These are phyloP conservation scores for Phalaenopsis aphrodite DNA, from an alignment of 106 monocot species.

Conservation along the genomic window DNA sequence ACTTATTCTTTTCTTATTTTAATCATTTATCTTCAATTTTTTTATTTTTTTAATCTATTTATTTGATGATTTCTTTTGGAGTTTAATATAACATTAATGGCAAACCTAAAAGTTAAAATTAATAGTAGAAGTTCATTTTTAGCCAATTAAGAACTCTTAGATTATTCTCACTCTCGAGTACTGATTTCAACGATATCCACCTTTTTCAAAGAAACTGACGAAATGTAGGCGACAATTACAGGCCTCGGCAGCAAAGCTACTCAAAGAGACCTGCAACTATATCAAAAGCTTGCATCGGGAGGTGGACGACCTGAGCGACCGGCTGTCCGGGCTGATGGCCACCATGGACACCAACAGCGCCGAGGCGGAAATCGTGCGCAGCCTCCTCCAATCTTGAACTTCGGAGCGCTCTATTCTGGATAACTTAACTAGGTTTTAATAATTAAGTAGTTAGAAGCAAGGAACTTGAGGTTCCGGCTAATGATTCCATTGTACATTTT, in stretches of 20 bases:
- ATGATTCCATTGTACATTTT: slow-evolving; percentile 7
- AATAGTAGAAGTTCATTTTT: too few relatives aligned
- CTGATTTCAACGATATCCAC: too few relatives aligned
- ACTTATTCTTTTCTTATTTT: too few relatives aligned
- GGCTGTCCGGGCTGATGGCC: slow-evolving; percentile 42
- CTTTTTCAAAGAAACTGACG: not conserved
- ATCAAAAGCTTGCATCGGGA: slow-evolving; percentile 64
- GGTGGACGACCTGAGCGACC: slow-evolving; percentile 52
- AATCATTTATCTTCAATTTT: too few relatives aligned
- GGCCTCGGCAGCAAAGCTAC: slow-evolving; percentile 51
- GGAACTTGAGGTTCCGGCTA: not conserved
- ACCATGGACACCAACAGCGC: slow-evolving; percentile 49
- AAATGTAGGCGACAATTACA: slow-evolving; percentile 11
- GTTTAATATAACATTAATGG: too few relatives aligned
- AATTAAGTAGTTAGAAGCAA: not conserved
- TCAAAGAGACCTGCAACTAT: slow-evolving; percentile 70
- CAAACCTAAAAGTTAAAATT: too few relatives aligned
- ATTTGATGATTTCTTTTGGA: too few relatives aligned
- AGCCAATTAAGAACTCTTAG: too few relatives aligned
- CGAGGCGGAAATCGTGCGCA: slow-evolving; percentile 59
- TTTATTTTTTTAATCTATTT: too few relatives aligned
- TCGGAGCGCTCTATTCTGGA: not conserved
- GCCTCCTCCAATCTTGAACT: slow-evolving; percentile 28
- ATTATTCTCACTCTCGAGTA: too few relatives aligned
- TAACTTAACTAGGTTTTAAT: not conserved